Percentiles rank a stretch among this genome's conserved stretches.
Evolutionary conservation across 371 early-diverging fungal genomes (phyloP).

Genomic region (Mortierella sp.): DNA sequence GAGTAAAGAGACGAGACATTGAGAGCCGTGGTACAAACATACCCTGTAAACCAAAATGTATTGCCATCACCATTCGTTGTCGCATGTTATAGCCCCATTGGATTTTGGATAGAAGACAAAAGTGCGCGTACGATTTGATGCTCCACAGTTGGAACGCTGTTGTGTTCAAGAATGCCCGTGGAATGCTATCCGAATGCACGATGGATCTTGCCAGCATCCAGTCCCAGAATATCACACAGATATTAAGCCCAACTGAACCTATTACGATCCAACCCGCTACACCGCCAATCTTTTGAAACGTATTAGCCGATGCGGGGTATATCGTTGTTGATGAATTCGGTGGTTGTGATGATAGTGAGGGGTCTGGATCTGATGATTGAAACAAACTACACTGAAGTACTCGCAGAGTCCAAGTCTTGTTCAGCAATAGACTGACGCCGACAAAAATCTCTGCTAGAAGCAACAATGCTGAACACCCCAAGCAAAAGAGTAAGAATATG

Average conservation of each 20-base stretch:
- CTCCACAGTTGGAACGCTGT: conserved; percentile 44
- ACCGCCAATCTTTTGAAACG: conserved; percentile 1
- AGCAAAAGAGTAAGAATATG: conserved; percentile 11
- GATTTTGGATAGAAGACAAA: conserved; percentile 37
- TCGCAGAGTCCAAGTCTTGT: conserved; percentile 21
- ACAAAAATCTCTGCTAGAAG: conserved; percentile 35
- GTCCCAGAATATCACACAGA: conserved; percentile 35
- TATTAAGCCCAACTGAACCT: conserved; percentile 28
- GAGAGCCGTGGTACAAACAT: conserved; percentile 18
- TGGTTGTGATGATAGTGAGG: conserved; percentile 6
- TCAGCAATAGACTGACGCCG: conserved; percentile 20
- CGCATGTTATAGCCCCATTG: conserved; percentile 33
- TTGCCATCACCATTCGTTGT: conserved; percentile 27
- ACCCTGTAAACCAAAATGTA: conserved; percentile 53
- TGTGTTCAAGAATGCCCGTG: conserved; percentile 26
- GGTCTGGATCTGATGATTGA: neutral
- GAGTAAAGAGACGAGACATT: conserved; percentile 4
- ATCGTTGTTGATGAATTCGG: neutral
- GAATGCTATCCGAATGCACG: conserved; percentile 42
- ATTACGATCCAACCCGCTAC: conserved; percentile 36
- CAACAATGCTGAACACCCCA: conserved; percentile 10
- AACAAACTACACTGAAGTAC: conserved; percentile 16
- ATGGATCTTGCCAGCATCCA: conserved; percentile 41
- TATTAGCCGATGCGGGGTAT: neutral
- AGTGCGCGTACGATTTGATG: conserved; percentile 43